Conservation (phyloP, 768 basidiomycete species). For the Lactifluus hygrophoroides region DNA sequence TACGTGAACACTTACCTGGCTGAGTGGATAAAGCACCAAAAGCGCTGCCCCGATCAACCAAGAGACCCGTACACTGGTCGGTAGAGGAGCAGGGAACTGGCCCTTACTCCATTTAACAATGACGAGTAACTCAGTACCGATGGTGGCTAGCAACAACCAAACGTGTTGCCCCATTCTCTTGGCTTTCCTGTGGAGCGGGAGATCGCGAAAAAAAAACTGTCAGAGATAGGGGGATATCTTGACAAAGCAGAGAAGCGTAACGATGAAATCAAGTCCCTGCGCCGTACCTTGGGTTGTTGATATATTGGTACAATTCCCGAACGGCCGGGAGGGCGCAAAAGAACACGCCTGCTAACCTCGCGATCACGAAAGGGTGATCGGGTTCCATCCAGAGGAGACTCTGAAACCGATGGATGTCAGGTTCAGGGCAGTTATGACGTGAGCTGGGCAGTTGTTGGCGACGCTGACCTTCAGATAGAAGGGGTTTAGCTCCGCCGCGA, state of each 20-base stretch:
- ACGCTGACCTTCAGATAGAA: slow-evolving; percentile 73
- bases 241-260: slow-evolving; percentile 1
- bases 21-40: slow-evolving; percentile 58
- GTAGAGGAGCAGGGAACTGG: slow-evolving; percentile 57
- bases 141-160: slow-evolving; percentile 82
- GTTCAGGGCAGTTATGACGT: not conserved
- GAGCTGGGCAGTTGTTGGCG: not conserved
- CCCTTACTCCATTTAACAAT: slow-evolving; percentile 79
- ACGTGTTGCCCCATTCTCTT: slow-evolving; percentile 86
- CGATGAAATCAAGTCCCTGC: not conserved
- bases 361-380: slow-evolving; percentile 76
- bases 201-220: slow-evolving; percentile 14
- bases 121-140: slow-evolving; percentile 69
- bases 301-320: slow-evolving; percentile 75
- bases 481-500: slow-evolving; percentile 79
- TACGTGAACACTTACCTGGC: slow-evolving; percentile 42
- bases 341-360: slow-evolving; percentile 64
- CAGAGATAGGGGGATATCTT: slow-evolving; percentile 5
- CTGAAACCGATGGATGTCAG: slow-evolving; percentile 26
- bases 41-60: slow-evolving; percentile 54
- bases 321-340: slow-evolving; percentile 83
- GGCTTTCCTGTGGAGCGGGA: slow-evolving; percentile 45
- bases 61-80: slow-evolving; percentile 51
- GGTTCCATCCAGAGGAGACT: slow-evolving; percentile 81
- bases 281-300: slow-evolving; percentile 69